Evolutionary conservation across 2,329 filamentous ascomycete species (phyloP), one percentile per base, ranked within the genome.

Genomic region (Colletotrichum sojae): DNA sequence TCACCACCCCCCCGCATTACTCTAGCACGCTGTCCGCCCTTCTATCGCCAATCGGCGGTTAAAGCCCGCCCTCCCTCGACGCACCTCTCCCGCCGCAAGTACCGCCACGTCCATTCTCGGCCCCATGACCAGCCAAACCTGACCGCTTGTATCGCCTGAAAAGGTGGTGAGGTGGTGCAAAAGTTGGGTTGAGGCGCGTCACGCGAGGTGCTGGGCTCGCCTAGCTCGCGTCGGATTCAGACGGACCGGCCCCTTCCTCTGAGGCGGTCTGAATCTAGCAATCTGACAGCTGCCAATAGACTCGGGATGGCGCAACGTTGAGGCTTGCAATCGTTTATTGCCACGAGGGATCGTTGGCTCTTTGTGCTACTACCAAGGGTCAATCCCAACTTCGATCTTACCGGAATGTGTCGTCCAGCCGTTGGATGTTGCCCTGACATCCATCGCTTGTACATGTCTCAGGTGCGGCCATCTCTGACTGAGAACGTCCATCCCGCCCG

Each of bases 271-370:
- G 40, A 48, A 48, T 46, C 40, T 12, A 36, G 13, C 20, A 27
- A 18, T 54, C 36, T 68, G 65, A 64, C 60, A 64, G 53, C 65
- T 58, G 65, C 39, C 60, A 58, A 13, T 64, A 20, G 13, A 58
- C 31, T 68, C 52, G 53, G 39, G 65, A 54, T 40, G 53, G 65
- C 48, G 25, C 48, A 58, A 58, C 46, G 53, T 56, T 22, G 65
- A 56, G 52, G 43, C 22, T 67, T 52, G 27, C 58, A 16, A 22
- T n/a, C 27, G 36, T n/a, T 20, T 16, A 18, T 27, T 40, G 36
- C 55, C 63, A 43, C 49, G 63, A 55, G 56, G 46, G 27, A 18
- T 25, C 39, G 25, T 27, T 39, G 45, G 52, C 25, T 36, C n/a
- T 20, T 40, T 18, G 45, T 40, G 56, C 31, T 55, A 55, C 31